Percentiles rank a stretch among this genome's conserved stretches.
phyloP scores from a whole-genome alignment of 345 rosid species.

The Rhizophora mangle region DNA sequence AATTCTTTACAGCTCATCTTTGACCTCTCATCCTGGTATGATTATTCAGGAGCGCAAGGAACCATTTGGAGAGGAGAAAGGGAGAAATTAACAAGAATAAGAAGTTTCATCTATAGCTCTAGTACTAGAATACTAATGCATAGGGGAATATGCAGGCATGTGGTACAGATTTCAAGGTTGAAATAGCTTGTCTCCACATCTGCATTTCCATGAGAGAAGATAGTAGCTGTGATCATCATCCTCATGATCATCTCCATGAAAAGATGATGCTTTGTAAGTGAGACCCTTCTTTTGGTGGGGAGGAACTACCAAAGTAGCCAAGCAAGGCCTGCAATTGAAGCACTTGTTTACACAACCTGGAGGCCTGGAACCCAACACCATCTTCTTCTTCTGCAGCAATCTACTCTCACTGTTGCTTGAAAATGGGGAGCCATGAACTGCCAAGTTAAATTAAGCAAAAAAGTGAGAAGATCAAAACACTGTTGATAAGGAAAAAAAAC shows the following conservation, averaged over 20 bases:
- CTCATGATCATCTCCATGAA: constrained; percentile 3
- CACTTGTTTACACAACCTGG: constrained; percentile 67
- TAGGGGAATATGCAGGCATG: background rate
- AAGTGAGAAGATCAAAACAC: background rate
- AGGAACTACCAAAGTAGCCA: constrained; percentile 52
- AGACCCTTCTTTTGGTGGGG: constrained; percentile 12
- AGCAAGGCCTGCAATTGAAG: constrained; percentile 62
- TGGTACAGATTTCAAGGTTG: constrained; percentile 31
- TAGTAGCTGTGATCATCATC: constrained; percentile 42
- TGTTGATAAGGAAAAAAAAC: background rate
- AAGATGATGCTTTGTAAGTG: background rate
- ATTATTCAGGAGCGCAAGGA: background rate
- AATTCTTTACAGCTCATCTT: background rate
- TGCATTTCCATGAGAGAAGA: constrained; percentile 70
- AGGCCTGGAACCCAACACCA: constrained; percentile 71
- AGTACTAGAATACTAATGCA: background rate
- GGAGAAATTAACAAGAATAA: background rate
- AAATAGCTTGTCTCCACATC: constrained; percentile 54
- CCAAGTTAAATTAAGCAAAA: background rate
- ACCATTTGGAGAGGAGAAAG: background rate
- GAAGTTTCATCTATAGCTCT: background rate
- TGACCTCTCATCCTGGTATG: background rate
- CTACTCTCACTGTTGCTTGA: constrained; percentile 11
- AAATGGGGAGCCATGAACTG: constrained; percentile 16
- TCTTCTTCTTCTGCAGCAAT: constrained; percentile 26